Conservation (phyloP, 306 rosid species). For the Carpinus viminea region DNA sequence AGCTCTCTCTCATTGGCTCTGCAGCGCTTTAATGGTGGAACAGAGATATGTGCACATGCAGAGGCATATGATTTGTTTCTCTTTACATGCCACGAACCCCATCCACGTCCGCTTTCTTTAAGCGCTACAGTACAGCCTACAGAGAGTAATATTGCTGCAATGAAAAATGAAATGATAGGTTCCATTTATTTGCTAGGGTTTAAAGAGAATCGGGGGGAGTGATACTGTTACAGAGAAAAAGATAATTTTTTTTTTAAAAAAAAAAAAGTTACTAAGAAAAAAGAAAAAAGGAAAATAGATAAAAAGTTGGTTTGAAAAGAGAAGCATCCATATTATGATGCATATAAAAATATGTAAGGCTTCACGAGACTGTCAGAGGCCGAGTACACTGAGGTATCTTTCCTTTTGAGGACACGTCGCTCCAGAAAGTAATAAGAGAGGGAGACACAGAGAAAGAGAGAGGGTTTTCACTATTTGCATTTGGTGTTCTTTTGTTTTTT, state of each 20-base stretch:
- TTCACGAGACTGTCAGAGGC: constrained; percentile 66
- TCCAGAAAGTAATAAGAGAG: constrained; percentile 52
- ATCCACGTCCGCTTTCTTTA: constrained; percentile 9
- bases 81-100: constrained; percentile 1
- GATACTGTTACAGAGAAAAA: constrained; percentile 15
- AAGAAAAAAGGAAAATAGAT: background rate
- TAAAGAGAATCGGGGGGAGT: constrained; percentile 7
- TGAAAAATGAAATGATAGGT: constrained; percentile 17
- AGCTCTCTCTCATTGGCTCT: background rate
- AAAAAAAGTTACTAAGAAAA: background rate
- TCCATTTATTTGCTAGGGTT: constrained; percentile 1
- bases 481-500: background rate
- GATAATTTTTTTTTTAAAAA: no score
- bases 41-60: constrained; percentile 13
- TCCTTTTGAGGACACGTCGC: constrained; percentile 68
- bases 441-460: constrained; percentile 12
- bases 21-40: constrained; percentile 29
- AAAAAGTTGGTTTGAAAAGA: background rate
- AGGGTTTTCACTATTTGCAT: constrained; percentile 8
- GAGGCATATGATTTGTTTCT: constrained; percentile 27
- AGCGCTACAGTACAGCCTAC: constrained; percentile 4
- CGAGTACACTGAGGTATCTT: constrained; percentile 55
- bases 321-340: constrained; percentile 2
- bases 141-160: constrained; percentile 16
- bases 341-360: constrained; percentile 20